Percentiles rank a stretch among this genome's conserved stretches.
phyloP scores from a whole-genome alignment of 1,139 yeast genomes.

The Geotrichum histeridarum region DNA sequence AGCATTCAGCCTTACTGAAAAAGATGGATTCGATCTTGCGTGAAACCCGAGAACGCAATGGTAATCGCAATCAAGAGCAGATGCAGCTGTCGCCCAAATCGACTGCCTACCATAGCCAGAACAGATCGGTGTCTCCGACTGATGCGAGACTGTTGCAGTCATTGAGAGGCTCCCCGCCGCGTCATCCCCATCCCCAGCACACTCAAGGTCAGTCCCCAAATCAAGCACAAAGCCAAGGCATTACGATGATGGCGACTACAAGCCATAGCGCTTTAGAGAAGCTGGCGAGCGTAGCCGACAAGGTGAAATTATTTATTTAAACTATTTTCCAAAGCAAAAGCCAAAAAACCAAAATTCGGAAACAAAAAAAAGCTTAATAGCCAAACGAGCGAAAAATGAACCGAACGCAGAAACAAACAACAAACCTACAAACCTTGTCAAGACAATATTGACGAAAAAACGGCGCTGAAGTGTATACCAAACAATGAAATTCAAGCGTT shows the following conservation, averaged over 20 bases:
- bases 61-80: neutral
- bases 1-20: neutral
- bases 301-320: constrained; percentile 9
- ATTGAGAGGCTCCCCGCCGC: neutral
- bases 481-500: neutral
- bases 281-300: constrained; percentile 11
- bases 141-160: neutral
- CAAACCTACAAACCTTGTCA: neutral
- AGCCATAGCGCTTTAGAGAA: constrained; percentile 10
- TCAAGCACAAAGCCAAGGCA: neutral
- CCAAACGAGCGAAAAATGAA: neutral
- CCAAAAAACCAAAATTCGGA: neutral
- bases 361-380: neutral
- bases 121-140: no score
- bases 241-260: neutral
- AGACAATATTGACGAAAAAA: no score
- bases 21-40: no score
- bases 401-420: neutral
- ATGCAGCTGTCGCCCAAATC: neutral
- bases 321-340: neutral
- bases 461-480: neutral
- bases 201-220: neutral
- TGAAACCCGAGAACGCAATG: no score
- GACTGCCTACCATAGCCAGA: neutral
- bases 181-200: neutral